A percentile compares a stretch with the other conserved stretches of the same genome.
Evolutionary conservation across 2,329 filamentous ascomycete species (phyloP).

Genomic region (Ophiocordyceps camponoti-saundersi): DNA sequence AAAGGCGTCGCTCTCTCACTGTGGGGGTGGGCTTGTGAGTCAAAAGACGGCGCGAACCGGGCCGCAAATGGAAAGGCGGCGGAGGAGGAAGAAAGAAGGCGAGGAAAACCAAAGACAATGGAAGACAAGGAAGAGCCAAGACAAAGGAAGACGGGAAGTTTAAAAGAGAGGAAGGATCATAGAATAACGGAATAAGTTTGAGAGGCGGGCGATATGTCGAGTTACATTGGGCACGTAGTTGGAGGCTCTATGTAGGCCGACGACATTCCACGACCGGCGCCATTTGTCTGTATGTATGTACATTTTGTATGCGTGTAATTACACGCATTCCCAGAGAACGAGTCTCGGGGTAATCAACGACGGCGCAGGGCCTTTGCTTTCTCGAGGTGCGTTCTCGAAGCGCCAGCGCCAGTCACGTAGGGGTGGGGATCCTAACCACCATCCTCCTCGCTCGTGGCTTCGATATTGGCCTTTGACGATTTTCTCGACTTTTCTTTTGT

Average conservation of each 20-base stretch:
- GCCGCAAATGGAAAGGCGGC: neutral
- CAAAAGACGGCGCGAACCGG: neutral
- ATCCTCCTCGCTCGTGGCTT: conserved; percentile 45
- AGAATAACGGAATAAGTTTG: neutral
- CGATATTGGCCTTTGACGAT: conserved; percentile 40
- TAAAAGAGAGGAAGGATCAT: neutral
- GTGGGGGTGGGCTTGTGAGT: neutral
- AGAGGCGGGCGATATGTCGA: neutral
- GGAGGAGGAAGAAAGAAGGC: neutral
- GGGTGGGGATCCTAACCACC: conserved; percentile 15
- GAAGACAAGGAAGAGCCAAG: no score
- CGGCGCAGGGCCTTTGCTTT: neutral
- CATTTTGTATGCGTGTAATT: neutral
- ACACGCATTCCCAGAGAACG: neutral
- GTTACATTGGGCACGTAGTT: neutral
- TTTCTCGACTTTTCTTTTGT: conserved; percentile 22
- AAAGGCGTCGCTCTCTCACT: neutral
- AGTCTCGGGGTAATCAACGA: neutral
- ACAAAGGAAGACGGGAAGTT: neutral
- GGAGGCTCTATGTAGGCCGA: neutral
- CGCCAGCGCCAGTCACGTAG: neutral
- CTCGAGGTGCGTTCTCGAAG: neutral
- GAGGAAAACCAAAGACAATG: no score
- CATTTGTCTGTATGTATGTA: neutral
- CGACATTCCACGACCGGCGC: neutral